Percentiles rank a stretch among this genome's conserved stretches.
Evolutionary conservation across 257 asterid genomes (phyloP).

Genomic region (Solanum arcanum): DNA sequence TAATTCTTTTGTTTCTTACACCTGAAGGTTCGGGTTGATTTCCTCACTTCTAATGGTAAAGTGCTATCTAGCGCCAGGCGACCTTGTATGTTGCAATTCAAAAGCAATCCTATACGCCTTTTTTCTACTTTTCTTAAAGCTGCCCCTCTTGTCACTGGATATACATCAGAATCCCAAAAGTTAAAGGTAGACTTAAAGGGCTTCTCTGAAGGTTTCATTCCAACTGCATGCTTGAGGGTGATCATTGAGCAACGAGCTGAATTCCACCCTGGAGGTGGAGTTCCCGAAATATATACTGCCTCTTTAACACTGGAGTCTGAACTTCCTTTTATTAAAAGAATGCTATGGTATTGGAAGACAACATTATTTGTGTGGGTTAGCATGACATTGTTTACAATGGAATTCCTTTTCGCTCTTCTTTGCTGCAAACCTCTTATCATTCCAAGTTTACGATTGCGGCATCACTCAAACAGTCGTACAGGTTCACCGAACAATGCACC

Average conservation of each 20-base stretch:
- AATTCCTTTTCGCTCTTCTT: conserved; percentile 51
- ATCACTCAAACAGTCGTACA: conserved; percentile 2
- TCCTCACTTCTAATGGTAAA: conserved; percentile 48
- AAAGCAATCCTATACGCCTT: conserved; percentile 60
- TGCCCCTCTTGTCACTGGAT: conserved; percentile 64
- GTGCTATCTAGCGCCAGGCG: conserved; percentile 45
- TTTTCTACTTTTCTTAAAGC: conserved; percentile 50
- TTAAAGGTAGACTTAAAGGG: conserved; percentile 41
- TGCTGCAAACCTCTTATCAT: conserved; percentile 62
- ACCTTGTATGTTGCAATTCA: conserved; percentile 67
- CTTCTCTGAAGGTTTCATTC: conserved; percentile 42
- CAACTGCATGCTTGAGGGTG: conserved; percentile 65
- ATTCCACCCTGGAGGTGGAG: conserved; percentile 54
- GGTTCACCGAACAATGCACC: conserved; percentile 12
- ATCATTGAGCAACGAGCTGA: conserved; percentile 70
- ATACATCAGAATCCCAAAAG: conserved; percentile 65
- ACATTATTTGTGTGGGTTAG: conserved; percentile 78
- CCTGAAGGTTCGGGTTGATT: conserved; percentile 66
- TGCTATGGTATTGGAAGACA: conserved; percentile 68
- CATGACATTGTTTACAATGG: conserved; percentile 48
- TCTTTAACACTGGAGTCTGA: conserved; percentile 52
- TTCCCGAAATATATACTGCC: conserved; percentile 73
- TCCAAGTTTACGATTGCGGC: conserved; percentile 48
- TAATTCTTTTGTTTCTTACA: neutral
- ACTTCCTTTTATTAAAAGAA: conserved; percentile 51